Percentiles rank a stretch among this genome's conserved stretches.
phyloP scores from a whole-genome alignment of 768 basidiomycete genomes.

The Leucocoprinus sp. region DNA sequence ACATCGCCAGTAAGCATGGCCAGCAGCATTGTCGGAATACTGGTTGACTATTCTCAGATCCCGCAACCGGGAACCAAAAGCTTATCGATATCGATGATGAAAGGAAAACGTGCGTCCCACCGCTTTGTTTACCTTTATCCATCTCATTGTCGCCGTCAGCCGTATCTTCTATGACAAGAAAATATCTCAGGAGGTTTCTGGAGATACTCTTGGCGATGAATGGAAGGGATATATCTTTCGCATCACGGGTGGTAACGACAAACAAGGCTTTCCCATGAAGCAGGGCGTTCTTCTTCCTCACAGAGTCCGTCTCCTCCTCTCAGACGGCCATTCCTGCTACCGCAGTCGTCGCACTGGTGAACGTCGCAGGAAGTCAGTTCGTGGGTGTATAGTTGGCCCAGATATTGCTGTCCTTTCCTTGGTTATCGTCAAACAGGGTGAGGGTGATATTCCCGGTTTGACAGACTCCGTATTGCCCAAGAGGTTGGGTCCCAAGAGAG shows the following conservation, averaged over 20 bases:
- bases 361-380: constrained; percentile 98
- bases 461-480: constrained; percentile 92
- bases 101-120: constrained; percentile 57
- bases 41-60: constrained; percentile 46
- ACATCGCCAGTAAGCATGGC: constrained; percentile 81
- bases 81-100: constrained; percentile 92
- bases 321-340: constrained; percentile 98
- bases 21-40: background rate
- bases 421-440: constrained; percentile 95
- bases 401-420: constrained; percentile 93
- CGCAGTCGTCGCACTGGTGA: constrained; percentile 87
- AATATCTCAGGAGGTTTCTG: constrained; percentile 91
- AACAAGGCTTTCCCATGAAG: constrained; percentile 99
- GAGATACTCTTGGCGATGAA: constrained; percentile 87
- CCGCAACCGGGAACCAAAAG: constrained; percentile 97
- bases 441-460: constrained; percentile 80
- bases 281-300: constrained; percentile 94
- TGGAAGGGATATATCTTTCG: constrained; percentile 96
- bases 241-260: constrained; percentile 97
- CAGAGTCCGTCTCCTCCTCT: constrained; percentile 89
- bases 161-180: constrained; percentile 97
- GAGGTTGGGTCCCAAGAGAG: constrained; percentile 93
- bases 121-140: background rate
- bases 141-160: constrained; percentile 30
- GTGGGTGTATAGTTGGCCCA: constrained; percentile 95